Conservation (phyloP, 192 early-diverging fungal species). For the Chytriomyces sp. region DNA sequence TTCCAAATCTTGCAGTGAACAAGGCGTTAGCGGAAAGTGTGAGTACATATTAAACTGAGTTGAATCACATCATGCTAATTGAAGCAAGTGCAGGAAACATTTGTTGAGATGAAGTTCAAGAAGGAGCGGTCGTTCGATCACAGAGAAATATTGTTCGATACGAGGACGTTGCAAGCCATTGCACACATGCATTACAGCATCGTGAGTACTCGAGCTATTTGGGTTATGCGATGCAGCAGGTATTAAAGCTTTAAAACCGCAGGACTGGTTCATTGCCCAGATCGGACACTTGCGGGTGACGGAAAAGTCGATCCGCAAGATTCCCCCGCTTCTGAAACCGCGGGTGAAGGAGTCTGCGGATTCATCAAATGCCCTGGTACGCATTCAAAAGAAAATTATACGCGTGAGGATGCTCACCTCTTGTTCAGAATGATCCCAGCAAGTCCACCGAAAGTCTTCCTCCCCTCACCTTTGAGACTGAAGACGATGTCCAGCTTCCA, state of each 20-base stretch:
- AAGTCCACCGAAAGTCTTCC: constrained; percentile 43
- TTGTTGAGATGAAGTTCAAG: constrained; percentile 76
- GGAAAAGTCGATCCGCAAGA: constrained; percentile 24
- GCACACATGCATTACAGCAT: constrained; percentile 83
- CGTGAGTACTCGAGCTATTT: constrained; percentile 52
- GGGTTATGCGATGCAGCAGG: background rate
- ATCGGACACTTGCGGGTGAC: constrained; percentile 39
- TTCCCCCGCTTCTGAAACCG: constrained; percentile 32
- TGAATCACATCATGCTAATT: background rate
- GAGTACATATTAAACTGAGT: background rate
- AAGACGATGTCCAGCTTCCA: constrained; percentile 47
- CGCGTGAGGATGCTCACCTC: background rate
- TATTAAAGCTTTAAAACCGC: too few species aligned
- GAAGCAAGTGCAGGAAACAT: constrained; percentile 65
- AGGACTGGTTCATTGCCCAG: constrained; percentile 71
- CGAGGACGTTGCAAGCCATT: constrained; percentile 71
- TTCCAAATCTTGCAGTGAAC: constrained; percentile 49
- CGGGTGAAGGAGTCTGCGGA: background rate
- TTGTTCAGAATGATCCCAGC: constrained; percentile 2
- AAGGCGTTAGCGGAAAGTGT: constrained; percentile 40
- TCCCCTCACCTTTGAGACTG: constrained; percentile 29
- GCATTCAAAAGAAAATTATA: constrained; percentile 7
- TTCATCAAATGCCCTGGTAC: constrained; percentile 9
- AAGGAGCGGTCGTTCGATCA: constrained; percentile 75
- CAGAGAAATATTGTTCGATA: constrained; percentile 86